Conservation (phyloP, 2,329 filamentous ascomycete species). For the Zasmidium angulare region DNA sequence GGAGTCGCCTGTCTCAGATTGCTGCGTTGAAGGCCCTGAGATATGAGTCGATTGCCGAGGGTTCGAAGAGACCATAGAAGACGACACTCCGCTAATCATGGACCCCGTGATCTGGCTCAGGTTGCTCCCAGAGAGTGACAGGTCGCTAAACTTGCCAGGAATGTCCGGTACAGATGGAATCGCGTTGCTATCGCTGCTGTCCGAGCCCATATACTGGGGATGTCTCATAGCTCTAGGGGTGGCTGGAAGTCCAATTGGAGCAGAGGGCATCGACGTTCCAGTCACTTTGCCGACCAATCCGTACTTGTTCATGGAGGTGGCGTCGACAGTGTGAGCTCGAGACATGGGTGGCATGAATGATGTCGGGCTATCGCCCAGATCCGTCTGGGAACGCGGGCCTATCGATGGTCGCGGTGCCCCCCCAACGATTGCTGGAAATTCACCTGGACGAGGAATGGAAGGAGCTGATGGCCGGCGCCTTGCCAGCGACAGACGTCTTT, state of each 20-base stretch:
- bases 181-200: slow-evolving; percentile 51
- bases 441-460: slow-evolving; percentile 71
- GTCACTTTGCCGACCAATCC: slow-evolving; percentile 27
- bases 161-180: slow-evolving; percentile 56
- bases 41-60: slow-evolving; percentile 5
- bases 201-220: slow-evolving; percentile 64
- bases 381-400: slow-evolving; percentile 36
- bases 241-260: slow-evolving; percentile 75
- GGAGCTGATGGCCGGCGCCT: slow-evolving; percentile 72
- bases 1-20: slow-evolving; percentile 37
- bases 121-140: slow-evolving; percentile 25
- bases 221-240: slow-evolving; percentile 90
- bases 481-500: slow-evolving; percentile 79
- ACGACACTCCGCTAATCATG: slow-evolving; percentile 23
- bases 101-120: slow-evolving; percentile 30
- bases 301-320: slow-evolving; percentile 46
- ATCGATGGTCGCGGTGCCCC: slow-evolving; percentile 37
- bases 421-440: slow-evolving; percentile 37
- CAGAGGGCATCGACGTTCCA: slow-evolving; percentile 51
- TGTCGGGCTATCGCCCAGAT: slow-evolving; percentile 47
- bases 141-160: slow-evolving; percentile 49
- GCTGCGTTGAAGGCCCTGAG: slow-evolving; percentile 35
- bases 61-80: slow-evolving; percentile 5
- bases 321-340: slow-evolving; percentile 67
- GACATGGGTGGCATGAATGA: slow-evolving; percentile 41